Evolutionary conservation across 2,329 filamentous ascomycete species (phyloP).

Genomic region (Clarireedia sp.): DNA sequence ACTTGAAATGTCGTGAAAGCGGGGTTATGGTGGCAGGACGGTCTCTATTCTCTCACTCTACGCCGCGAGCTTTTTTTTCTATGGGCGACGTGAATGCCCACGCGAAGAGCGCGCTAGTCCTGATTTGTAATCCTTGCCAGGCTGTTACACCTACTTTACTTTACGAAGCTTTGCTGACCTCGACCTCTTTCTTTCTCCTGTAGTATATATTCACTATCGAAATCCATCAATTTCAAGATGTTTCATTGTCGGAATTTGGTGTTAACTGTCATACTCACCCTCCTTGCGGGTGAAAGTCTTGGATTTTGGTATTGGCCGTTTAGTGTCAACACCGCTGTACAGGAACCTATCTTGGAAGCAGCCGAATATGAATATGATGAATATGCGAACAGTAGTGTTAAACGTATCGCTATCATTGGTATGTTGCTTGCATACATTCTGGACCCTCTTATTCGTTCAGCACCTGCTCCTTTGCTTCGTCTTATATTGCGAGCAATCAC

Average conservation of each 20-base stretch:
- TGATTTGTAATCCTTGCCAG: neutral
- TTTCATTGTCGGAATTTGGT: slow-evolving; percentile 19
- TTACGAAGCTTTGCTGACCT: neutral
- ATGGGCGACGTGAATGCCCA: slow-evolving; percentile 10
- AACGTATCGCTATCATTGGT: slow-evolving; percentile 31
- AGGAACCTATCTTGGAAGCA: slow-evolving; percentile 2
- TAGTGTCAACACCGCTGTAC: slow-evolving; percentile 7
- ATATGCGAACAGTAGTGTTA: slow-evolving; percentile 19
- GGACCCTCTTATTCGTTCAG: too few species aligned
- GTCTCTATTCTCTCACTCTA: slow-evolving; percentile 5
- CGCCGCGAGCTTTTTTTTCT: slow-evolving; percentile 9
- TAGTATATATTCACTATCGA: neutral
- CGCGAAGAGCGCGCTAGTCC: slow-evolving; percentile 5
- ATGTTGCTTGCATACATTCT: slow-evolving; percentile 10
- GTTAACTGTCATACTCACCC: slow-evolving; percentile 14
- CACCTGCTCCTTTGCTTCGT: too few species aligned
- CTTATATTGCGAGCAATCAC: too few species aligned
- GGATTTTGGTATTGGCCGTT: slow-evolving; percentile 29
- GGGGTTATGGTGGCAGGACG: neutral
- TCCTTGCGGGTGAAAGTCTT: slow-evolving; percentile 18
- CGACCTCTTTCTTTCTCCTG: neutral
- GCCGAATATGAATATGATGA: slow-evolving; percentile 7
- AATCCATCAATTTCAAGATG: slow-evolving; percentile 17
- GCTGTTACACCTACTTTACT: neutral
- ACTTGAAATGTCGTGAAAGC: slow-evolving; percentile 6